Conservation (phyloP, 371 early-diverging fungal genomes). For the Mortierella sp. region DNA sequence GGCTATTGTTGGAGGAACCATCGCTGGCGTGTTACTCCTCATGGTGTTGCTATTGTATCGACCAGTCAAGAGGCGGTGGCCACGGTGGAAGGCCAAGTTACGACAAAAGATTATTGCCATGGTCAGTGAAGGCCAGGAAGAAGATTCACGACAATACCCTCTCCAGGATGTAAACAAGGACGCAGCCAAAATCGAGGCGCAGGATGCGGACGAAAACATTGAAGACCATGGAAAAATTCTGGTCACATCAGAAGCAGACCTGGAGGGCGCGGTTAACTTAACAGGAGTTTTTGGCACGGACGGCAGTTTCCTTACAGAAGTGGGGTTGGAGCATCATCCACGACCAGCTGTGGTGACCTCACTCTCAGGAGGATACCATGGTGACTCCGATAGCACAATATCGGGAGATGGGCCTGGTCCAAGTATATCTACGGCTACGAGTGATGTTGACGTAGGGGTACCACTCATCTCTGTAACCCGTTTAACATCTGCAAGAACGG, state of each 20-base stretch:
- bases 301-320: constrained; percentile 11
- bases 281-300: not conserved
- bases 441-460: constrained; percentile 1
- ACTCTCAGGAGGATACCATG: not conserved
- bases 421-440: not conserved
- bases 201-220: not conserved
- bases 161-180: not conserved
- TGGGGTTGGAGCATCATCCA: constrained; percentile 14
- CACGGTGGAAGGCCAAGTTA: constrained; percentile 9
- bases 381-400: not conserved
- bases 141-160: not conserved
- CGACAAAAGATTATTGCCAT: constrained; percentile 9
- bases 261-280: constrained; percentile 4
- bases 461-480: constrained; percentile 11
- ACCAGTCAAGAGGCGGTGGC: constrained; percentile 15
- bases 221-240: constrained; percentile 18
- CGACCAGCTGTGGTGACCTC: constrained; percentile 13
- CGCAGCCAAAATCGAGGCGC: constrained; percentile 18
- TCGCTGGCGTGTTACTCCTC: constrained; percentile 10
- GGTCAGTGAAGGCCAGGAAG: constrained; percentile 4
- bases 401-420: not conserved
- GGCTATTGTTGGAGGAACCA: constrained; percentile 24
- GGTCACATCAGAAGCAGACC: constrained; percentile 8
- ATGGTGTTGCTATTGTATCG: constrained; percentile 3
- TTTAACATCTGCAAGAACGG: not conserved